Percentiles rank a stretch among this genome's conserved stretches.
Conservation (phyloP, 1,284 basidiomycete species). For the Cryptococcus amylolentus region DNA sequence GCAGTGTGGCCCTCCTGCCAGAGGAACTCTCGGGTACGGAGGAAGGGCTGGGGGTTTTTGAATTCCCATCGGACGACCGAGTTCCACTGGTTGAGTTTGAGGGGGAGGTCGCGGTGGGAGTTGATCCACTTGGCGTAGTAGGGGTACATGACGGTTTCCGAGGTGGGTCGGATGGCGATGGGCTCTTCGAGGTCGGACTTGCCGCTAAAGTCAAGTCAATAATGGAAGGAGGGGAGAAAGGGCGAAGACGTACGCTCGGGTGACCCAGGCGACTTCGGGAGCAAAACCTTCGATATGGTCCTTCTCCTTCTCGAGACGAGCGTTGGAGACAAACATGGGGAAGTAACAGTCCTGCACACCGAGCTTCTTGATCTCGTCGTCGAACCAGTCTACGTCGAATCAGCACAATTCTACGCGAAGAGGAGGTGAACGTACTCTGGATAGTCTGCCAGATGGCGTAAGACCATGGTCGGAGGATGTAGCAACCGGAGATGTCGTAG, state of each 20-base stretch:
- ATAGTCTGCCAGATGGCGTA: constrained; percentile 97
- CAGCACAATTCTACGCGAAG: constrained; percentile 1
- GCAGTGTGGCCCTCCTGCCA: constrained; percentile 99
- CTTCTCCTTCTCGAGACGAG: constrained; percentile 94
- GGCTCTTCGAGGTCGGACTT: constrained; percentile 92
- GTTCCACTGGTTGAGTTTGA: constrained; percentile 99
- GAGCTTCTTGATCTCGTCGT: constrained; percentile 84
- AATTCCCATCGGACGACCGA: constrained; percentile 99
- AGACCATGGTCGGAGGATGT: constrained; percentile 97
- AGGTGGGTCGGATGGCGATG: constrained; percentile 96
- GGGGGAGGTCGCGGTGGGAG: constrained; percentile 91
- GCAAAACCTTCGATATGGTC: constrained; percentile 99
- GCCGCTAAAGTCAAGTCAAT: constrained; percentile 58
- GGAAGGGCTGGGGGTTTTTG: constrained; percentile 99
- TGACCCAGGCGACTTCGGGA: constrained; percentile 99
- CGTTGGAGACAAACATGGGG: constrained; percentile 95
- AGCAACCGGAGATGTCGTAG: constrained; percentile 97
- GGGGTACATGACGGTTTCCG: constrained; percentile 97
- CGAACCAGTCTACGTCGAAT: constrained; percentile 72
- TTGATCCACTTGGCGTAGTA: constrained; percentile 99
- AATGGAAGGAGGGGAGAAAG: not conserved
- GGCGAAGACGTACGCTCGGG: constrained; percentile 70
- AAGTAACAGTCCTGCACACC: constrained; percentile 98
- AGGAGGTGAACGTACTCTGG: constrained; percentile 58
- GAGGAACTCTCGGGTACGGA: constrained; percentile 97